Evolutionary conservation across 768 basidiomycete species (phyloP).

Genomic region (Neoboletus brunneissimus): DNA sequence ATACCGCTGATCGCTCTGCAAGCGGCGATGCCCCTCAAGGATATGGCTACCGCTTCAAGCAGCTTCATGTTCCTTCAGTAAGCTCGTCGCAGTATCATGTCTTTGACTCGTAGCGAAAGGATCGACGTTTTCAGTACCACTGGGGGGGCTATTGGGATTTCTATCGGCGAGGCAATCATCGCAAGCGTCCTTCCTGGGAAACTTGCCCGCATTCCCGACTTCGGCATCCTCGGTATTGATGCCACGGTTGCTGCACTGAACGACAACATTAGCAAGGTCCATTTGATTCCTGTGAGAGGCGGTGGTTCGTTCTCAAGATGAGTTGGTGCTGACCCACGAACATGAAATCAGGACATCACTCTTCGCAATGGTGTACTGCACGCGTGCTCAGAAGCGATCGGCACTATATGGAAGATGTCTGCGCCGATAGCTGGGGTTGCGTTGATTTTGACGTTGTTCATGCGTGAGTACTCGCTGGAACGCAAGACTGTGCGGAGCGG

Average conservation of each 20-base stretch:
- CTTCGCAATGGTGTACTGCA: conserved; percentile 51
- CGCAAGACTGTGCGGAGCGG: conserved; percentile 45
- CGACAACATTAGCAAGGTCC: conserved; percentile 45
- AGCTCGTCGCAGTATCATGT: neutral
- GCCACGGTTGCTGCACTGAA: conserved; percentile 44
- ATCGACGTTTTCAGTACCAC: conserved; percentile 44
- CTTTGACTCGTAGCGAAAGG: conserved; percentile 33
- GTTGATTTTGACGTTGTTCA: conserved; percentile 50
- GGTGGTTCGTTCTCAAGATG: neutral
- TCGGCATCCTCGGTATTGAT: conserved; percentile 28
- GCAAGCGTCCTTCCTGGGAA: conserved; percentile 45
- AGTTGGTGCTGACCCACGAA: neutral
- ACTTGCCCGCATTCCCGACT: conserved; percentile 34
- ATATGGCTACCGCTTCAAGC: conserved; percentile 80
- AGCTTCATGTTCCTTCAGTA: conserved; percentile 71
- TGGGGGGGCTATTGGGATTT: conserved; percentile 70
- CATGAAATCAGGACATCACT: conserved; percentile 41
- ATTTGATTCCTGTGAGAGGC: conserved; percentile 24
- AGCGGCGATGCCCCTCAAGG: conserved; percentile 83
- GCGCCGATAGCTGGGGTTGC: conserved; percentile 55
- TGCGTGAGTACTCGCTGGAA: conserved; percentile 60
- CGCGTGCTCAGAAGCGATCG: conserved; percentile 65
- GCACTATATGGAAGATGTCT: conserved; percentile 61
- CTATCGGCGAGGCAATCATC: conserved; percentile 71
- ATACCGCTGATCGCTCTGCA: conserved; percentile 70